Evolutionary conservation across 495 filamentous ascomycete species (phyloP), one percentile per base, ranked within the genome.

Genomic region (Lophiotrema nucula): DNA sequence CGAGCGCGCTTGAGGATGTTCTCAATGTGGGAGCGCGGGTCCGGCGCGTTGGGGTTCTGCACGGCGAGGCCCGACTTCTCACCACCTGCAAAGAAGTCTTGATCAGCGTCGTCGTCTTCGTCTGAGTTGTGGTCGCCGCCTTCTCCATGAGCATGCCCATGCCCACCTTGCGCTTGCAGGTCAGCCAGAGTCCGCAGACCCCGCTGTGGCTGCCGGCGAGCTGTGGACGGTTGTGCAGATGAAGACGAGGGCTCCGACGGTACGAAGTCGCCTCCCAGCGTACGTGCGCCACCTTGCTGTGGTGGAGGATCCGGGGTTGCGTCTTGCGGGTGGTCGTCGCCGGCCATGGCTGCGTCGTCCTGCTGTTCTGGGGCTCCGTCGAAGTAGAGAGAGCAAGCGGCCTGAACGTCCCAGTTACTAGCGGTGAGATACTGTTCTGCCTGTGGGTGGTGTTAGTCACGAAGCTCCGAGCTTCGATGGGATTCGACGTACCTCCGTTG

Each of bases 11-110:
- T 83, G 19, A 98, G 74, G 50, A 97, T 89, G 69, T 93, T 83
- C 44, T 83, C 78, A 65, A 89, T 81, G 28, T 87, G 83, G 68
- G 81, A 82, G 86, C 74, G 56, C 87, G 88, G 24, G 70, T 73
- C 26, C 56, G 39, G 21, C 75, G 73, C 59, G 21, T 81, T 77
- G 0, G 93, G 93, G 69, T 97, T 92, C 69, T 97, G 89, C 50
- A 98, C 91, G 2, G 93, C 95, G 25, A 97, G 74, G 4, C 92
- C 95, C 21, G 92, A 96, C 74, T 98, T 98, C 76, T 96, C 93
- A 42, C 93, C 93, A 47, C 93, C 93, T 6, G 93, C 88, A 70
- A 95, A 98, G 45, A 96, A 80, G 69, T 97, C 89, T 52, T 89
- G 83, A 5, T 86, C 82, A 28, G 79, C 76, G 22, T 83, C 81